Conservation (phyloP, 2,329 filamentous ascomycete genomes). For the Pleomassaria siparia region DNA sequence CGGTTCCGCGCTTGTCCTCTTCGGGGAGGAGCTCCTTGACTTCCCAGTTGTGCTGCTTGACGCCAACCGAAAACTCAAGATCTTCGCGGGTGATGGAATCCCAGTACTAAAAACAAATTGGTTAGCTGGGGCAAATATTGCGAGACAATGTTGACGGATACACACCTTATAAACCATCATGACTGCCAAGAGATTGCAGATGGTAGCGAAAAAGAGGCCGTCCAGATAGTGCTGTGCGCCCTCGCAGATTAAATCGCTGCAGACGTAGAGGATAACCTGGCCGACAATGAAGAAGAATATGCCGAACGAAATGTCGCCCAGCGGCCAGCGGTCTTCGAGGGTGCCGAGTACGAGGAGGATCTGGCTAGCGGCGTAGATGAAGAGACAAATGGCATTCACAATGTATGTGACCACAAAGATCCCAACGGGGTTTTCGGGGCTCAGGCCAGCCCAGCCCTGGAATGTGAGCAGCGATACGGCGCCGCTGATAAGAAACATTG, state of each 20-base stretch:
- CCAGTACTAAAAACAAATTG: constrained; percentile 74
- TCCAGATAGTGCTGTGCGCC: constrained; percentile 89
- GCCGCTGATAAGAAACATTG: constrained; percentile 84
- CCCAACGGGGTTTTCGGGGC: constrained; percentile 81
- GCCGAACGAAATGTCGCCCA: constrained; percentile 88
- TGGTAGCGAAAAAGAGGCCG: constrained; percentile 89
- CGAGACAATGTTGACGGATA: constrained; percentile 1
- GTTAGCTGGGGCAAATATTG: constrained; percentile 23
- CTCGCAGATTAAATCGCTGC: constrained; percentile 82
- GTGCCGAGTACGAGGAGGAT: constrained; percentile 85
- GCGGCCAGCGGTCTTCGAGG: constrained; percentile 90
- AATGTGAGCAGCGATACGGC: constrained; percentile 89
- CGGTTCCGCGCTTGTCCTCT: constrained; percentile 77
- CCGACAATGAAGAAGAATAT: constrained; percentile 89
- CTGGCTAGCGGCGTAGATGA: constrained; percentile 86
- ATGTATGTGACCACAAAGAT: constrained; percentile 92
- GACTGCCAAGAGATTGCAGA: constrained; percentile 89
- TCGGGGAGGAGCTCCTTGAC: constrained; percentile 81
- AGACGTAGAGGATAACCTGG: constrained; percentile 89
- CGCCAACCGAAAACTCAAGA: constrained; percentile 95
- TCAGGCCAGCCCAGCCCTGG: constrained; percentile 84
- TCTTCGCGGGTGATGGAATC: constrained; percentile 98
- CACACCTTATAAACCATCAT: constrained; percentile 99
- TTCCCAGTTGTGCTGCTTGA: constrained; percentile 96
- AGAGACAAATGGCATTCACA: constrained; percentile 81